Percentiles rank a stretch among this genome's conserved stretches.
phyloP scores from a whole-genome alignment of 2,329 filamentous ascomycete species.

The Aspergillus felis region DNA sequence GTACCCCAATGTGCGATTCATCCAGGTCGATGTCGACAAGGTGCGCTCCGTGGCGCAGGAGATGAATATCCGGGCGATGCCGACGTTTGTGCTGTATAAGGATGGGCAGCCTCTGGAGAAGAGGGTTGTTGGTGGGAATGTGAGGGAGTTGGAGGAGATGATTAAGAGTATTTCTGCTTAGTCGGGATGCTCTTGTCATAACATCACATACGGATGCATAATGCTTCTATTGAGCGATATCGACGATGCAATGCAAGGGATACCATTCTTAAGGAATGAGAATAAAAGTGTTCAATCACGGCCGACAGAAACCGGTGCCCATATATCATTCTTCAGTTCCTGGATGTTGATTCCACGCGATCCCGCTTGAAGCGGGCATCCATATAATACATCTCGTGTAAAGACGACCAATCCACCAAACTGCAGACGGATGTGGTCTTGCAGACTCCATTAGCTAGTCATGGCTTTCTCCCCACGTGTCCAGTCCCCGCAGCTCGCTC shows the following conservation, averaged over 20 bases:
- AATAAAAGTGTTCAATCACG: too few species aligned
- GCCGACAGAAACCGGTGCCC: too few species aligned
- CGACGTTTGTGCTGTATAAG: conserved; percentile 40
- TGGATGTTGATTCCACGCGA: background rate
- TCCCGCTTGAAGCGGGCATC: background rate
- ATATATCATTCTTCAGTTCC: background rate
- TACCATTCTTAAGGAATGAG: background rate
- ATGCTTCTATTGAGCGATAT: background rate
- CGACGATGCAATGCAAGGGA: background rate
- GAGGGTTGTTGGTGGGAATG: conserved; percentile 26
- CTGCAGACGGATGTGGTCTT: too few species aligned
- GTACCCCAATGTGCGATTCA: conserved; percentile 49
- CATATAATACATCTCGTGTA: background rate
- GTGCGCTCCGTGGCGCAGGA: conserved; percentile 48
- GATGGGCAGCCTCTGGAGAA: conserved; percentile 31
- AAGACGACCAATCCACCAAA: background rate
- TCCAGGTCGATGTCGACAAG: conserved; percentile 55
- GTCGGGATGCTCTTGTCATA: background rate
- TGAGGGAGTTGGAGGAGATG: conserved; percentile 24
- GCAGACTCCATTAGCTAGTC: background rate
- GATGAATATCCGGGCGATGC: conserved; percentile 48
- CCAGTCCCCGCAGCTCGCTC: conserved; percentile 21
- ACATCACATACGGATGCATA: background rate
- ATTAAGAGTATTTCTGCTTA: conserved; percentile 21
- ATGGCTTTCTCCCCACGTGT: conserved; percentile 6